phyloP scores from a whole-genome alignment of 305 asterid species.

The Fraxinus platypoda region DNA sequence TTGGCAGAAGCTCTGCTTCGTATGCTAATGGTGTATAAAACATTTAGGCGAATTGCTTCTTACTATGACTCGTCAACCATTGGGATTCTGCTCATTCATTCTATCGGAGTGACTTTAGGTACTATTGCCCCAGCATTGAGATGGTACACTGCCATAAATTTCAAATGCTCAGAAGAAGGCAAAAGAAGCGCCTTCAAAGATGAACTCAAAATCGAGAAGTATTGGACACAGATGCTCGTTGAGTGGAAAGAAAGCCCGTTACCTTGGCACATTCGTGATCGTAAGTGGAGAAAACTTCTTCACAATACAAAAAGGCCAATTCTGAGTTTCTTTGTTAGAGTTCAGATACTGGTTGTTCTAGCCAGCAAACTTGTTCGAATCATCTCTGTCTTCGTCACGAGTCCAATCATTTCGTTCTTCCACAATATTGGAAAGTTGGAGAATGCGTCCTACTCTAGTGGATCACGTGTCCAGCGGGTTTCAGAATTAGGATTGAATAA shows the following conservation, averaged over 20 bases:
- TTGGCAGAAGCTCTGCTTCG: slow-evolving; percentile 10
- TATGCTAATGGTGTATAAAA: not conserved
- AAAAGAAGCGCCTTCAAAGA: slow-evolving; percentile 13
- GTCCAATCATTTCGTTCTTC: slow-evolving; percentile 3
- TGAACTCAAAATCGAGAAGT: slow-evolving; percentile 24
- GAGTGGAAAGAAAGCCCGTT: slow-evolving; percentile 39
- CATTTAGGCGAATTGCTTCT: not conserved
- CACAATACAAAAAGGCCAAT: slow-evolving; percentile 27
- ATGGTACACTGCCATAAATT: slow-evolving; percentile 20
- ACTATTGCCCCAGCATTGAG: slow-evolving; percentile 24
- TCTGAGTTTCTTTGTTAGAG: slow-evolving; percentile 24
- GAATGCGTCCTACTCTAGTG: not conserved
- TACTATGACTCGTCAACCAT: slow-evolving; percentile 24
- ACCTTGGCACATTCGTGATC: slow-evolving; percentile 24
- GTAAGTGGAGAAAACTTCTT: slow-evolving; percentile 23
- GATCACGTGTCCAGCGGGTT: not conserved
- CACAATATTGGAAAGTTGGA: not conserved
- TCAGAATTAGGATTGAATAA: not conserved
- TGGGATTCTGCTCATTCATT: slow-evolving; percentile 24
- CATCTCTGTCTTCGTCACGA: slow-evolving; percentile 5
- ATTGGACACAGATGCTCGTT: slow-evolving; percentile 33
- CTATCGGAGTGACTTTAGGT: slow-evolving; percentile 22
- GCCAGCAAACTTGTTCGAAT: slow-evolving; percentile 27
- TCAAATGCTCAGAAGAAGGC: slow-evolving; percentile 15
- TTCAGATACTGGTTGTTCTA: slow-evolving; percentile 27